Percentiles rank a stretch among this genome's conserved stretches.
Conservation (phyloP, 331 rosid genomes). For the Ulmus americana region DNA sequence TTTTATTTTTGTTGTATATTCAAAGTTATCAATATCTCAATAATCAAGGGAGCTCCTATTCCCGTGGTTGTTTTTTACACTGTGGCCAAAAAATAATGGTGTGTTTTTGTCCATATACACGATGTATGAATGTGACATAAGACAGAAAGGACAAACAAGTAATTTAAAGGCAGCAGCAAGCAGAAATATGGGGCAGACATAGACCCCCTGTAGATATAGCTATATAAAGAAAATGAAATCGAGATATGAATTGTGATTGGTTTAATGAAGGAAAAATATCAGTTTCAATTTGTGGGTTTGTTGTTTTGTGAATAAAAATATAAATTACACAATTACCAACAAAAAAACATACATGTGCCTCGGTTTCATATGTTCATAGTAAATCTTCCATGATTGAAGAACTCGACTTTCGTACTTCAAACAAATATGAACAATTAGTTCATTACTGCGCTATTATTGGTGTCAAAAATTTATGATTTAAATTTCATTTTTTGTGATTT, state of each 20-base stretch:
- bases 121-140: conserved; percentile 24
- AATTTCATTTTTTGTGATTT: no score
- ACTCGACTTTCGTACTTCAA: not conserved
- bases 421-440: no score
- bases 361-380: conserved; percentile 10
- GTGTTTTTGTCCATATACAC: conserved; percentile 27
- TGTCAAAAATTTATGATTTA: no score
- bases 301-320: not conserved
- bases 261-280: not conserved
- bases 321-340: conserved; percentile 9
- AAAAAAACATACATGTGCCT: conserved; percentile 23
- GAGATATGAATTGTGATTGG: conserved; percentile 13
- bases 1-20: conserved; percentile 2
- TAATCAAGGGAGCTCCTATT: conserved; percentile 22
- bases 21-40: conserved; percentile 17
- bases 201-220: conserved; percentile 2
- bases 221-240: not conserved
- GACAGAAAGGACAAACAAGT: conserved; percentile 19
- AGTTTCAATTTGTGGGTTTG: conserved; percentile 1
- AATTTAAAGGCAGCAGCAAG: conserved; percentile 22
- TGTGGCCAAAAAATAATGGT: conserved; percentile 1
- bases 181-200: conserved; percentile 6
- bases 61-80: not conserved
- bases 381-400: conserved; percentile 19
- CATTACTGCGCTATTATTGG: no score